Percentiles rank a stretch among this genome's conserved stretches.
Evolutionary conservation across 345 rosid species (phyloP).

Genomic region (Salix suchowensis): DNA sequence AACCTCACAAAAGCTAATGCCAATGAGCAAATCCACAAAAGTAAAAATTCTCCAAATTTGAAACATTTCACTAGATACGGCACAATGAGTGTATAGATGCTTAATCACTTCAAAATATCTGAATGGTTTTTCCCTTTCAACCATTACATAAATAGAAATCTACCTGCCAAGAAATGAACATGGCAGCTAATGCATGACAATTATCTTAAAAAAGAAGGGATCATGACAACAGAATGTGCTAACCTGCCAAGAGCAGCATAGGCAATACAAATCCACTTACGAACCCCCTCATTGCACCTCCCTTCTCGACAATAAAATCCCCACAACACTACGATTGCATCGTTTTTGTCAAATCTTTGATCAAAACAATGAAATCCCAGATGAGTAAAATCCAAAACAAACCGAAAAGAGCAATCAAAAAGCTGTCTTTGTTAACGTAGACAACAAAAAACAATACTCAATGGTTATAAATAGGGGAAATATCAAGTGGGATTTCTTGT

Average conservation of each 20-base stretch:
- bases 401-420: neutral
- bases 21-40: too few relatives aligned
- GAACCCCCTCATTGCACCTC: constrained; percentile 33
- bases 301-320: neutral
- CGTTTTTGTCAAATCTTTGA: neutral
- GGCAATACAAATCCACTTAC: constrained; percentile 46
- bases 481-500: neutral
- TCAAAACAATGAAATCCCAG: constrained; percentile 3
- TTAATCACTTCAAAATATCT: too few relatives aligned
- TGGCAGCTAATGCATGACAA: too few relatives aligned
- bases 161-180: too few relatives aligned
- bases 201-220: neutral
- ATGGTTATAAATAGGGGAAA: neutral
- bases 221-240: neutral
- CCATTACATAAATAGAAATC: too few relatives aligned
- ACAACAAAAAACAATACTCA: neutral
- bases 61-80: too few relatives aligned
- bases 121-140: too few relatives aligned
- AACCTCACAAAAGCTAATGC: too few relatives aligned
- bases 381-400: neutral
- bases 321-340: neutral
- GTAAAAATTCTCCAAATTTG: too few relatives aligned
- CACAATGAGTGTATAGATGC: too few relatives aligned
- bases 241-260: constrained; percentile 47
- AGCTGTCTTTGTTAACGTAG: neutral